Evolutionary conservation across 768 basidiomycete species (phyloP).

Genomic region (Suillus weaverae): DNA sequence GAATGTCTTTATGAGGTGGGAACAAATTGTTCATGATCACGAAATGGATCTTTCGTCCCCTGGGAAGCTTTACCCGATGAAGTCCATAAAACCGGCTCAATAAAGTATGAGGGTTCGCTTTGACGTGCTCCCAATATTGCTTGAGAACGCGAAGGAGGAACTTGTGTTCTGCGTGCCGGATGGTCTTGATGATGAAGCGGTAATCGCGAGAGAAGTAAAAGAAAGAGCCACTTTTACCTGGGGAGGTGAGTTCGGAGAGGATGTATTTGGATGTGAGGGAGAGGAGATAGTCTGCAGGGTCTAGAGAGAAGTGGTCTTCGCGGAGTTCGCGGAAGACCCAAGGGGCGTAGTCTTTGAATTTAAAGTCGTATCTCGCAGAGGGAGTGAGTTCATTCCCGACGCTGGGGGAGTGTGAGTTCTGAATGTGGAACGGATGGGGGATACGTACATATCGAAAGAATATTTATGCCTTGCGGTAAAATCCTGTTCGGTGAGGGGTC

Average conservation of each 20-base stretch:
- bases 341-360: conserved; percentile 99
- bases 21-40: conserved; percentile 99
- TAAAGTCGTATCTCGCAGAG: conserved; percentile 98
- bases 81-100: conserved; percentile 95
- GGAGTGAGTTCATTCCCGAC: conserved; percentile 98
- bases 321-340: conserved; percentile 96
- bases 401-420: conserved; percentile 39
- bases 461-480: conserved; percentile 90
- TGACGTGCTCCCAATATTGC: conserved; percentile 83
- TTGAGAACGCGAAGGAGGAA: conserved; percentile 85
- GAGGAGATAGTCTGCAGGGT: conserved; percentile 96
- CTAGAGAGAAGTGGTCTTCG: conserved; percentile 91
- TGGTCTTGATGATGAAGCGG: conserved; percentile 99
- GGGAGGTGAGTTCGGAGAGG: conserved; percentile 94
- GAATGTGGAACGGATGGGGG: neutral
- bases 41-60: conserved; percentile 95
- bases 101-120: conserved; percentile 89
- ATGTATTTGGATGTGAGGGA: conserved; percentile 98
- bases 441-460: conserved; percentile 90
- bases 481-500: conserved; percentile 82
- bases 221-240: conserved; percentile 97
- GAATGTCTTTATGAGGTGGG: conserved; percentile 94
- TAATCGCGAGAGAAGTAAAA: conserved; percentile 99
- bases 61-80: conserved; percentile 94
- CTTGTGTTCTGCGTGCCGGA: conserved; percentile 91